Percentiles rank a stretch among this genome's conserved stretches.
phyloP scores from a whole-genome alignment of 1,284 basidiomycete species.

The Puccinia novopanici region DNA sequence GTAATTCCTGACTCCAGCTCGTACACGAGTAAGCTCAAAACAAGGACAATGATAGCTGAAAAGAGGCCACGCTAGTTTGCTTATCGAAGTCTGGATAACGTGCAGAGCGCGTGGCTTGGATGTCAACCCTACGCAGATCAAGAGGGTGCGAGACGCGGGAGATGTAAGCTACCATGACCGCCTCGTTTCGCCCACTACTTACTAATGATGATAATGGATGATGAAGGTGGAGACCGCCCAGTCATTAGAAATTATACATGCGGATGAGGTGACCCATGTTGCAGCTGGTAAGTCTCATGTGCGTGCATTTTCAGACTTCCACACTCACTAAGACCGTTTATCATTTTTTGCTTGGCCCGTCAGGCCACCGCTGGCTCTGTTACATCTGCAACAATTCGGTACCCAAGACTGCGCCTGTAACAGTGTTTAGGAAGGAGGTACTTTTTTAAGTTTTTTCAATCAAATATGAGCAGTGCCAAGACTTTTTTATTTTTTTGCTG shows the following conservation, averaged over 20 bases:
- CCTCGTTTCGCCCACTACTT: not conserved
- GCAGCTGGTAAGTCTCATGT: slow-evolving; percentile 49
- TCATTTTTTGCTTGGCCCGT: not conserved
- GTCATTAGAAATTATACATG: slow-evolving; percentile 52
- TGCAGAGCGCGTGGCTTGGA: slow-evolving; percentile 59
- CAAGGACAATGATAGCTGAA: too few relatives aligned
- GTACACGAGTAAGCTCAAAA: slow-evolving; percentile 42
- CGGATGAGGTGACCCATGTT: slow-evolving; percentile 59
- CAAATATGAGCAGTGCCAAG: too few relatives aligned
- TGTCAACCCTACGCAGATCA: slow-evolving; percentile 53
- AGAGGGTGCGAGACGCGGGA: slow-evolving; percentile 42
- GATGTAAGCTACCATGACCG: slow-evolving; percentile 26
- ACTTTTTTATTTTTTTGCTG: not conserved
- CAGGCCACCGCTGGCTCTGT: slow-evolving; percentile 59
- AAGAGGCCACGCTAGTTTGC: not conserved
- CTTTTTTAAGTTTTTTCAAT: not conserved
- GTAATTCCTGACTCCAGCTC: slow-evolving; percentile 8
- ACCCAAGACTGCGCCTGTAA: slow-evolving; percentile 55
- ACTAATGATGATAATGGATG: not conserved
- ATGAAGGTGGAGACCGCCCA: slow-evolving; percentile 41
- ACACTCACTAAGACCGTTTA: not conserved
- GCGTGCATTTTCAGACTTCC: not conserved
- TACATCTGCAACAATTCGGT: slow-evolving; percentile 55
- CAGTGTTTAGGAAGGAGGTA: slow-evolving; percentile 57
- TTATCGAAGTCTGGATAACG: slow-evolving; percentile 11